A percentile compares a stretch with the other conserved stretches of the same genome.
These are phyloP conservation scores for Teunomyces cretensis DNA, from an alignment of 805 yeast species.

Conservation along the genomic window DNA sequence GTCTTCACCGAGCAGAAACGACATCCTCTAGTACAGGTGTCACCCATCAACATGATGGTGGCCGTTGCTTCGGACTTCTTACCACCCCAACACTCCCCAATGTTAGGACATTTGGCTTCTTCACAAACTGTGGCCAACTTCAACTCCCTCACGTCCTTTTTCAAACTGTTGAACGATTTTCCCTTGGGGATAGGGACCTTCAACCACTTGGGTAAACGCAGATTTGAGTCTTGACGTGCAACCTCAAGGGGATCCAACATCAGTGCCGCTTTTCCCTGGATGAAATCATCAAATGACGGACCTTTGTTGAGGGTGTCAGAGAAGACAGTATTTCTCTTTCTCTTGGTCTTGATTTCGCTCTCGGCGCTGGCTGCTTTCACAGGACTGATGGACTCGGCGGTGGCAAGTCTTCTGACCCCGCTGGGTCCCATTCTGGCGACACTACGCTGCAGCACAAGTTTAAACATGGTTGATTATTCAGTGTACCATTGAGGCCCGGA, in stretches of 20 bases:
- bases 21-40: conserved; percentile 99
- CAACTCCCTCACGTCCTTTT: conserved; percentile 83
- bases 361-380: neutral
- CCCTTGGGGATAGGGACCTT: conserved; percentile 98
- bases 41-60: conserved; percentile 97
- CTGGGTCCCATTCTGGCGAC: neutral
- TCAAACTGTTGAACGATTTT: conserved; percentile 71
- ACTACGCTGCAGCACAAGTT: neutral
- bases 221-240: conserved; percentile 66
- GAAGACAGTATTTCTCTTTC: conserved; percentile 51
- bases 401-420: conserved; percentile 8
- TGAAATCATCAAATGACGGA: conserved; percentile 91
- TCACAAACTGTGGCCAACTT: conserved; percentile 95
- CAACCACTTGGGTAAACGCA: conserved; percentile 87
- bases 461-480: neutral
- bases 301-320: conserved; percentile 75
- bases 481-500: neutral
- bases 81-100: conserved; percentile 99
- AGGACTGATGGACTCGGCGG: conserved; percentile 2
- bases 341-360: conserved; percentile 15
- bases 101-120: conserved; percentile 99
- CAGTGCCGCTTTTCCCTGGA: conserved; percentile 75
- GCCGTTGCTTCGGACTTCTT: conserved; percentile 91
- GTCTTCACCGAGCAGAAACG: conserved; percentile 97
- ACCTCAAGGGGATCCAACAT: conserved; percentile 73